These are phyloP conservation scores for Clarireedia paspali DNA, from an alignment of 2,329 filamentous ascomycete species.

Conservation along the genomic window DNA sequence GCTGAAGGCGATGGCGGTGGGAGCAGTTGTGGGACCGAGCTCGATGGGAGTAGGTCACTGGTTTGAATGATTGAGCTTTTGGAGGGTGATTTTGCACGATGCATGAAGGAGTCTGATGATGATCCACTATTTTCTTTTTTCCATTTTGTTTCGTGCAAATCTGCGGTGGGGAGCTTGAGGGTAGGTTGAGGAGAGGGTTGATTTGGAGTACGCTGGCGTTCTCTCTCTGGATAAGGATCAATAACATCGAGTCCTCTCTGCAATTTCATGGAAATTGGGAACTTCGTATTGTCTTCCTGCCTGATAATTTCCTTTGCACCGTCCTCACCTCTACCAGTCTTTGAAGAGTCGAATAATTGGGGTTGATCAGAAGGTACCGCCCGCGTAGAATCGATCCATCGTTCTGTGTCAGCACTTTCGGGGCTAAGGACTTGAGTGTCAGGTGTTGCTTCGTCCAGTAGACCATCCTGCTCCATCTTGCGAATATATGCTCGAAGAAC, in stretches of 20 bases:
- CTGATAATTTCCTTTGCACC: constrained; percentile 22
- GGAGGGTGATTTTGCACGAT: not conserved
- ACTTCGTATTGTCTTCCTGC: constrained; percentile 29
- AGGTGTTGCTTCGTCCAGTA: constrained; percentile 40
- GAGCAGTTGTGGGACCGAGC: not conserved
- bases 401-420: constrained; percentile 15
- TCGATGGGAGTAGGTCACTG: not conserved
- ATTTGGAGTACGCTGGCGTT: not conserved
- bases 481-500: constrained; percentile 53
- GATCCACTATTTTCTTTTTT: not conserved
- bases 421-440: constrained; percentile 26
- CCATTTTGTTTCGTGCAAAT: not conserved
- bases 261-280: constrained; percentile 25
- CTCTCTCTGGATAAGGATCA: not conserved
- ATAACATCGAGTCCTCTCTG: constrained; percentile 20
- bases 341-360: constrained; percentile 18
- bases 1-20: not conserved
- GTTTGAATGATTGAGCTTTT: constrained; percentile 6
- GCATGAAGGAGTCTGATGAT: not conserved
- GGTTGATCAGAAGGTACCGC: constrained; percentile 8
- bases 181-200: not conserved
- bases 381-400: constrained; percentile 20
- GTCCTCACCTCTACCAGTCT: constrained; percentile 14
- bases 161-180: not conserved
- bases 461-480: constrained; percentile 47